Evolutionary conservation across 1,139 yeast genomes (phyloP), one percentile per base, ranked within the genome.

Genomic region (Magnusiomyces magnusii): DNA sequence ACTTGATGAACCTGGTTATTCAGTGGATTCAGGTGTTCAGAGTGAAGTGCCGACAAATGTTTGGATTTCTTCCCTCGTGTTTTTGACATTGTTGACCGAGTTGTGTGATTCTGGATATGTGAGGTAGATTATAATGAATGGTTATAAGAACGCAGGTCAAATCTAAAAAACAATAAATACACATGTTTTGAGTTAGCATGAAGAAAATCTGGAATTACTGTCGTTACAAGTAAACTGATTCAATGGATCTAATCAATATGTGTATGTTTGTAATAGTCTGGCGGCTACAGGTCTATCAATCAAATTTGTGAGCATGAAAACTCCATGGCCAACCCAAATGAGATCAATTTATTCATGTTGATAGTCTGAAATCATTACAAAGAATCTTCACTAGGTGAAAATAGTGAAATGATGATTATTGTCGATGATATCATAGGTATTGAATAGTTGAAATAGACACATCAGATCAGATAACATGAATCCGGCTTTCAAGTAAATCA

Each of bases 1-100:
- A 3, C 19, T 39, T 17, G 44, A 39, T 39, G 3, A 19, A 10
- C 19, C 44, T 39, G 10, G 10, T 7, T 68, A 67, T 1, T 68
- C 66, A 25, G 36, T 13, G 36, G 13, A 31, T 13, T 31, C 36
- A 7, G 17, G 17, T 39, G 10, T 5, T 39, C 44, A 10, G 44
- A 39, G 17, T 39, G 44, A 25, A 31, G 13, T 39, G 44, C 3
- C 17, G 44, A n/a, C 5, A 3, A 17, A 39, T 39, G 19, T 39
- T 39, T 39, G 19, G 19, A 10, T 17, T 39, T 39, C 19, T 39
- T 39, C 17, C 44, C 19, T 39, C 44, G 44, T 17, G 44, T 17
- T 17, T 39, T 39, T 10, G 44, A 10, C 44, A 39, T 39, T 10
- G 44, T 39, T 9, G 19, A 39, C 17, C 3, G 17, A 39, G 17